A percentile compares a stretch with the other conserved stretches of the same genome.
Conservation (phyloP, 768 basidiomycete species). For the Mycena galericulata region DNA sequence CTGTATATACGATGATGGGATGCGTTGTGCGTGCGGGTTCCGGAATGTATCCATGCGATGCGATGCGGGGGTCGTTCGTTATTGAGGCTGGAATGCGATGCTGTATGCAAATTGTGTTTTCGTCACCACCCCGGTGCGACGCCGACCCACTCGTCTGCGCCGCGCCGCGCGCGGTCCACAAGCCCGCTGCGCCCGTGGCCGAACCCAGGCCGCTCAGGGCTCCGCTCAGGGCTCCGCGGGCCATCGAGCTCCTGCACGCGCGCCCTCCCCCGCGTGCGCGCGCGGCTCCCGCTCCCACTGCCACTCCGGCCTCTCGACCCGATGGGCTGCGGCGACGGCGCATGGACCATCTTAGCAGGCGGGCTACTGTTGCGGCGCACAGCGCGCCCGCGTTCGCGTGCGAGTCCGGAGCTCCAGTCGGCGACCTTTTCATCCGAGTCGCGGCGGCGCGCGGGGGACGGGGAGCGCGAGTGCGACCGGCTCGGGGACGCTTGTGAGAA, state of each 20-base stretch:
- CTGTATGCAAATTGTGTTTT: too few relatives aligned
- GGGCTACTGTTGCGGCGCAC: constrained; percentile 55
- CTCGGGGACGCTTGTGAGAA: constrained; percentile 47
- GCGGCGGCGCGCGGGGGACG: constrained; percentile 53
- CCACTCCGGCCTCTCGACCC: constrained; percentile 1
- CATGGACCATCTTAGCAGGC: constrained; percentile 61
- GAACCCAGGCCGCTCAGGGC: constrained; percentile 67
- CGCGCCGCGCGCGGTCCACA: constrained; percentile 53
- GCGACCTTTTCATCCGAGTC: constrained; percentile 53
- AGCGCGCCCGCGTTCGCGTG: constrained; percentile 57
- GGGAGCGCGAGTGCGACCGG: constrained; percentile 53
- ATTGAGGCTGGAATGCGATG: too few relatives aligned
- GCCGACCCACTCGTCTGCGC: constrained; percentile 10
- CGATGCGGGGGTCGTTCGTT: too few relatives aligned
- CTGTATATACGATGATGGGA: too few relatives aligned
- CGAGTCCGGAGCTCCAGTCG: constrained; percentile 59
- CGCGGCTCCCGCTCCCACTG: constrained; percentile 42
- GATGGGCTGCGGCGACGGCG: too few relatives aligned
- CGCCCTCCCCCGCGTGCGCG: constrained; percentile 64
- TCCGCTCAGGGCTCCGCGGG: constrained; percentile 48
- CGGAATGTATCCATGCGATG: too few relatives aligned
- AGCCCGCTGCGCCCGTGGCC: constrained; percentile 77
- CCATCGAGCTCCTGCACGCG: constrained; percentile 66
- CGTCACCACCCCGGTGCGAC: constrained; percentile 4
- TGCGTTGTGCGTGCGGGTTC: too few relatives aligned